These are phyloP conservation scores for Brassica balearica DNA, from an alignment of 441 rosid species.

Conservation along the genomic window DNA sequence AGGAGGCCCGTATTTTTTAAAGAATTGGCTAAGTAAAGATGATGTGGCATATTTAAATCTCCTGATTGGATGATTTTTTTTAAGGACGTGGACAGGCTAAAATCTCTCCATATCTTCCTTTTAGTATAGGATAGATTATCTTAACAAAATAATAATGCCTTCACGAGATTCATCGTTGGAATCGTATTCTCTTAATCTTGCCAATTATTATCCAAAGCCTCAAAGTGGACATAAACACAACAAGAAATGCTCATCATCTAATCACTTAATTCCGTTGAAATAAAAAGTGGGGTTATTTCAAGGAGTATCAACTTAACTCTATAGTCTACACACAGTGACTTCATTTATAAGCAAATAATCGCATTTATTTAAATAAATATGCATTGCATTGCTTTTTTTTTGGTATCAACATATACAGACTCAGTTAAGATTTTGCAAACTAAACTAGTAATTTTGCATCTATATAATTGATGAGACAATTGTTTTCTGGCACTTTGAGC, in stretches of 20 bases:
- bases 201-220: constrained; percentile 9
- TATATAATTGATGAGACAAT: no score
- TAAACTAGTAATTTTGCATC: no score
- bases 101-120: no score
- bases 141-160: constrained; percentile 31
- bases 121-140: no score
- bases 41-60: no score
- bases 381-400: constrained; percentile 26
- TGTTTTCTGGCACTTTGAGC: no score
- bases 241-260: constrained; percentile 4
- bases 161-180: constrained; percentile 46
- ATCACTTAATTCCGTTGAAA: constrained; percentile 21
- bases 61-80: no score
- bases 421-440: no score
- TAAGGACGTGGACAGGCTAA: no score
- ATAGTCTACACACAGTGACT: constrained; percentile 24
- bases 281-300: constrained; percentile 19
- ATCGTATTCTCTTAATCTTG: constrained; percentile 39
- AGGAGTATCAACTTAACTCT: constrained; percentile 1
- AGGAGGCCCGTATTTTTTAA: no score
- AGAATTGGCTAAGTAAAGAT: no score
- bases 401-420: no score
- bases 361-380: constrained; percentile 36
- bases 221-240: constrained; percentile 21
- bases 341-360: constrained; percentile 40